These are phyloP conservation scores for Leersia perrieri DNA, from an alignment of 176 grass and related monocot species.

Conservation along the genomic window DNA sequence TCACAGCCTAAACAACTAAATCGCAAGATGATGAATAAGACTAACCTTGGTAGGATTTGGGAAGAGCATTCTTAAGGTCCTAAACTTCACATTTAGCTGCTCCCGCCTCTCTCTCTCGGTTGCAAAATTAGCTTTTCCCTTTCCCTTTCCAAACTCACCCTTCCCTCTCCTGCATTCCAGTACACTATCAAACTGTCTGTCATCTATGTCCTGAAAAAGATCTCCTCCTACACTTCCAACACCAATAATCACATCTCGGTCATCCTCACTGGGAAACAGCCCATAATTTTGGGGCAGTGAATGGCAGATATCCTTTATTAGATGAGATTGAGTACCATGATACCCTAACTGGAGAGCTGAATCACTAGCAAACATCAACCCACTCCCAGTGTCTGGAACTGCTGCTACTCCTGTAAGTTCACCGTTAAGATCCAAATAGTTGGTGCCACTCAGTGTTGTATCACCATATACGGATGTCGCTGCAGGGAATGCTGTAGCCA, in stretches of 20 bases:
- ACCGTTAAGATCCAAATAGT: constrained; percentile 56
- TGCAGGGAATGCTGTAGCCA: constrained; percentile 20
- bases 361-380: constrained; percentile 45
- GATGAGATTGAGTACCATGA: constrained; percentile 47
- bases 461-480: constrained; percentile 32
- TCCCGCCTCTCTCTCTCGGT: constrained; percentile 89
- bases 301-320: constrained; percentile 58
- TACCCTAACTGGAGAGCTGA: constrained; percentile 41
- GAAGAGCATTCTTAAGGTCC: constrained; percentile 58
- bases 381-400: constrained; percentile 46
- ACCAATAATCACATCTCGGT: constrained; percentile 55
- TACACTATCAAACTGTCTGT: constrained; percentile 42
- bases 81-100: constrained; percentile 89
- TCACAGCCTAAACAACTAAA: constrained; percentile 7
- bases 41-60: constrained; percentile 87
- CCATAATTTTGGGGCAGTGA: constrained; percentile 70
- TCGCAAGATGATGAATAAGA: constrained; percentile 24
- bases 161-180: constrained; percentile 51
- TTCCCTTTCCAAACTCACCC: constrained; percentile 42
- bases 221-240: constrained; percentile 39
- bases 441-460: constrained; percentile 23
- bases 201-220: constrained; percentile 71
- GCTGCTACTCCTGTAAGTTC: constrained; percentile 45
- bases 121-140: constrained; percentile 74
- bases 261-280: constrained; percentile 57